Evolutionary conservation across 1,139 yeast species (phyloP).

Genomic region (Kodamaea suecica): DNA sequence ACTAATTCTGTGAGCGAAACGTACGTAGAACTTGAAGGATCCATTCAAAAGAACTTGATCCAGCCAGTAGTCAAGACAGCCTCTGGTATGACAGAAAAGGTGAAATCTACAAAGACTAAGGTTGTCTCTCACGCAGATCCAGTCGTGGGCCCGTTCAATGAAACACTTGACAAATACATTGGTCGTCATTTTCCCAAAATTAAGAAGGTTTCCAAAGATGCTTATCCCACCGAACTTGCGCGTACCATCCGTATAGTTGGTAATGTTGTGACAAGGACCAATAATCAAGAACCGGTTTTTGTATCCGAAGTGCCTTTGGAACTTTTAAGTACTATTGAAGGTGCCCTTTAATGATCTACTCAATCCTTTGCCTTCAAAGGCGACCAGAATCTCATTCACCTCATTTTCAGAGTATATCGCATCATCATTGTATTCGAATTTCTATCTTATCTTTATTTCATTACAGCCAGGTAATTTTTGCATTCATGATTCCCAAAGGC

Average conservation of each 20-base stretch:
- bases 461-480: too few relatives aligned
- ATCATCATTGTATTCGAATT: too few relatives aligned
- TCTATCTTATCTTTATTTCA: too few relatives aligned
- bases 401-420: too few relatives aligned
- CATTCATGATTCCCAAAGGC: too few relatives aligned
- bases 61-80: slow-evolving; percentile 41
- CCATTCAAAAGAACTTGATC: slow-evolving; percentile 14
- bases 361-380: too few relatives aligned
- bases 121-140: slow-evolving; percentile 63
- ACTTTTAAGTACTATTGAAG: not conserved
- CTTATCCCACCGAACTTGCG: slow-evolving; percentile 50
- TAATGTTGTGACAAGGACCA: slow-evolving; percentile 29
- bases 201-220: slow-evolving; percentile 39
- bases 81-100: too few relatives aligned
- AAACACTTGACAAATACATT: slow-evolving; percentile 46
- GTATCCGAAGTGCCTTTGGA: not conserved
- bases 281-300: not conserved
- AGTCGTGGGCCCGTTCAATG: slow-evolving; percentile 57
- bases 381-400: too few relatives aligned
- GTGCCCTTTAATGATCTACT: too few relatives aligned
- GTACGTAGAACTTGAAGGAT: slow-evolving; percentile 5
- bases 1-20: slow-evolving; percentile 1
- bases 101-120: slow-evolving; percentile 54
- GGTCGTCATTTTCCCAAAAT: slow-evolving; percentile 47
- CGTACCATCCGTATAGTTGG: slow-evolving; percentile 44